phyloP scores from a whole-genome alignment of 768 basidiomycete species.

The Cyathus striatus region DNA sequence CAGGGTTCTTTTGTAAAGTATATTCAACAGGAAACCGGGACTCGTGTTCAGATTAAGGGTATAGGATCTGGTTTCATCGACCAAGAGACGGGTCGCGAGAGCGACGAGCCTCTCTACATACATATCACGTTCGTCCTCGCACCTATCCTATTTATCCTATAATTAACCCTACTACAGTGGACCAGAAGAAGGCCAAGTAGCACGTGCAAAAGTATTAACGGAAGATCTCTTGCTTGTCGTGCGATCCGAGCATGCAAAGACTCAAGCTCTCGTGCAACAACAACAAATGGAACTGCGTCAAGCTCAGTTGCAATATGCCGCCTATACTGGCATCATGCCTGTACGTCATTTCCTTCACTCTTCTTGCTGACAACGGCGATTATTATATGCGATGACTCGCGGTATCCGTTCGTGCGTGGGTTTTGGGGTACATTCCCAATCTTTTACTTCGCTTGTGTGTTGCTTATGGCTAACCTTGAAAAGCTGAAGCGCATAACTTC shows the following conservation, averaged over 20 bases:
- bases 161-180: slow-evolving; percentile 28
- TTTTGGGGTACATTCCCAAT: not conserved
- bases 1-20: slow-evolving; percentile 99
- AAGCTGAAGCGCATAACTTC: no score
- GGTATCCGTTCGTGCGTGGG: no score
- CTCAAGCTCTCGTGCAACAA: slow-evolving; percentile 49
- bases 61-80: slow-evolving; percentile 88
- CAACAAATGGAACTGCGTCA: slow-evolving; percentile 81
- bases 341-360: slow-evolving; percentile 30
- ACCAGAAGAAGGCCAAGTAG: slow-evolving; percentile 76
- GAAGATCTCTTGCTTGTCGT: slow-evolving; percentile 84
- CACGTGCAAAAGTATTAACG: slow-evolving; percentile 73
- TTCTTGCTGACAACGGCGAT: no score
- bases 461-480: not conserved
- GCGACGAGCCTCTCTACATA: slow-evolving; percentile 84
- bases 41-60: slow-evolving; percentile 92
- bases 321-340: slow-evolving; percentile 46
- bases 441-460: not conserved
- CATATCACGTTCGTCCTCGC: slow-evolving; percentile 65
- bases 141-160: slow-evolving; percentile 10
- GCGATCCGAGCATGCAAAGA: slow-evolving; percentile 74
- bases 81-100: slow-evolving; percentile 60
- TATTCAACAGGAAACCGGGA: slow-evolving; percentile 91
- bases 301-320: slow-evolving; percentile 70
- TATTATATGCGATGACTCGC: no score